These are phyloP conservation scores for Aureobasidium leucospermi DNA, from an alignment of 2,329 filamentous ascomycete genomes.

Conservation along the genomic window DNA sequence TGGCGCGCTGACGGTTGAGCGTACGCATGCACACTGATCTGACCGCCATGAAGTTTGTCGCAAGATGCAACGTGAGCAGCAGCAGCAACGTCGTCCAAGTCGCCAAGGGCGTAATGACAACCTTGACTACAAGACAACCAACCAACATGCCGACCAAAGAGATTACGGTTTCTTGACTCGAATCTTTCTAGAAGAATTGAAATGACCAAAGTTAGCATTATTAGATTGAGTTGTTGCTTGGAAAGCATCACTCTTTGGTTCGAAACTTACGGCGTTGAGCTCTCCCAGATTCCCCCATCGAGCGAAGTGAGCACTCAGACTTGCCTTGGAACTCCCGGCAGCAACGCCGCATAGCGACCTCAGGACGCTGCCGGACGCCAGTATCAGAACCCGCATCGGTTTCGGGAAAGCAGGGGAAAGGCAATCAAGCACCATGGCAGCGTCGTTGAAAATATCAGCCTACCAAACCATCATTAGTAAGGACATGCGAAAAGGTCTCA, in stretches of 20 bases:
- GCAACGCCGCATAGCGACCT: slow-evolving; percentile 78
- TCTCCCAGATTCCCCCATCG: slow-evolving; percentile 80
- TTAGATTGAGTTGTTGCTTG: not conserved
- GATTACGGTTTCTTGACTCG: slow-evolving; percentile 90
- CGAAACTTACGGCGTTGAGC: slow-evolving; percentile 64
- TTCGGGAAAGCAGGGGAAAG: slow-evolving; percentile 67
- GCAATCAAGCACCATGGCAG: slow-evolving; percentile 78
- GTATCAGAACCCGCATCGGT: slow-evolving; percentile 46
- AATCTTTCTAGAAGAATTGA: slow-evolving; percentile 58
- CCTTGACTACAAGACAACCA: slow-evolving; percentile 73
- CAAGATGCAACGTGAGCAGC: slow-evolving; percentile 69
- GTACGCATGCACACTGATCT: slow-evolving; percentile 73
- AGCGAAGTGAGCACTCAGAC: slow-evolving; percentile 86
- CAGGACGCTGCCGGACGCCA: slow-evolving; percentile 55
- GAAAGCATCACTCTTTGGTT: slow-evolving; percentile 1
- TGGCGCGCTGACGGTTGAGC: slow-evolving; percentile 79
- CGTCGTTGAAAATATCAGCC: slow-evolving; percentile 83
- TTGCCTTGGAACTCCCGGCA: slow-evolving; percentile 83
- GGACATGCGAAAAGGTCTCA: not conserved
- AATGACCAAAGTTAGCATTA: not conserved
- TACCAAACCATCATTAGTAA: not conserved
- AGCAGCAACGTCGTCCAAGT: slow-evolving; percentile 68
- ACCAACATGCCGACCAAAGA: slow-evolving; percentile 80
- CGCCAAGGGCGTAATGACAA: slow-evolving; percentile 60
- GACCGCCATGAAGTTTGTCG: slow-evolving; percentile 81